phyloP scores from a whole-genome alignment of 805 yeast genomes.

The Wickerhamiella domercqiae region DNA sequence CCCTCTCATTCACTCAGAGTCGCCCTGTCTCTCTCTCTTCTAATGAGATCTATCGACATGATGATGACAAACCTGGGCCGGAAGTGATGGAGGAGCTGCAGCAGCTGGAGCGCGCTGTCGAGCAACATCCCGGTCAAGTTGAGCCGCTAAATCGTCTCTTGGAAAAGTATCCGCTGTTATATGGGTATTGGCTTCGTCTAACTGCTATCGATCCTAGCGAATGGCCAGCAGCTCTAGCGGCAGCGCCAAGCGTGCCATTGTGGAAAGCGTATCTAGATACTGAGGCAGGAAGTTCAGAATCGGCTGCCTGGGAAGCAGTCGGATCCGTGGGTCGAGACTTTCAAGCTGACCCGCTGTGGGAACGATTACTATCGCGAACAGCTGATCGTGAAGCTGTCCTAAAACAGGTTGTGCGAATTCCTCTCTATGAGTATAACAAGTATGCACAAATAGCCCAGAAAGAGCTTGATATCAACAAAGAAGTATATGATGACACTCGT shows the following conservation, averaged over 20 bases:
- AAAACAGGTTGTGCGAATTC: constrained; percentile 29
- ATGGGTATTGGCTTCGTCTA: constrained; percentile 30
- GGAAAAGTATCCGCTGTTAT: constrained; percentile 25
- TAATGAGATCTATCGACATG: no score
- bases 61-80: no score
- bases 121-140: no score
- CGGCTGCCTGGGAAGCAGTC: constrained; percentile 27
- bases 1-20: no score
- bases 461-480: constrained; percentile 3
- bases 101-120: no score
- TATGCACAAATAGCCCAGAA: constrained; percentile 35
- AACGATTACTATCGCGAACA: constrained; percentile 33
- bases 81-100: no score
- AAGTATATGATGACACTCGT: constrained; percentile 34
- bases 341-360: constrained; percentile 73
- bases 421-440: constrained; percentile 76
- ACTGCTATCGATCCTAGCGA: constrained; percentile 6
- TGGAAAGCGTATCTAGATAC: constrained; percentile 21
- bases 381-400: constrained; percentile 21
- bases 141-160: no score
- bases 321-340: constrained; percentile 51
- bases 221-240: constrained; percentile 12
- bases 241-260: constrained; percentile 24
- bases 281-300: constrained; percentile 22
- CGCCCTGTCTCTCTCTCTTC: no score